These are phyloP conservation scores for Tricholoma flavovirens DNA, from an alignment of 768 basidiomycete species.

Conservation along the genomic window DNA sequence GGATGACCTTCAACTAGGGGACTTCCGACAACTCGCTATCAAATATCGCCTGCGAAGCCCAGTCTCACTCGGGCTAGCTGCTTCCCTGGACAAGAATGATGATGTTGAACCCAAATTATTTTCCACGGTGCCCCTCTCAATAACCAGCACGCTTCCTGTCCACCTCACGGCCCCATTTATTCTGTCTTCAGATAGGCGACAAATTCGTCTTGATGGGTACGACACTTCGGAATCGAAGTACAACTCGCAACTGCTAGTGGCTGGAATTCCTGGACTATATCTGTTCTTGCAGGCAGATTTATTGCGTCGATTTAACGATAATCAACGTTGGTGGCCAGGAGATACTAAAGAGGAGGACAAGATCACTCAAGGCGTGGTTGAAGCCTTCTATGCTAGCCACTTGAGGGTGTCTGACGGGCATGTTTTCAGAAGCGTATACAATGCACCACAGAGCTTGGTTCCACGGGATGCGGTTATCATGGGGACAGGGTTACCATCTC, in stretches of 20 bases:
- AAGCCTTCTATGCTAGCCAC: background rate
- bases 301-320: slow-evolving; percentile 14
- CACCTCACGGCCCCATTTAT: slow-evolving; percentile 41
- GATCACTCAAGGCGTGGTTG: background rate
- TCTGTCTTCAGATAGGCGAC: slow-evolving; percentile 37
- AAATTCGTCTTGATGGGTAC: slow-evolving; percentile 34
- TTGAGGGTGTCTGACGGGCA: background rate
- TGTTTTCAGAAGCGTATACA: background rate
- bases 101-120: slow-evolving; percentile 24
- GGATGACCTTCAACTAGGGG: background rate
- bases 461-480: background rate
- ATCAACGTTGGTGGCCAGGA: slow-evolving; percentile 30
- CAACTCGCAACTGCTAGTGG: slow-evolving; percentile 35
- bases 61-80: background rate
- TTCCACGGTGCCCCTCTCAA: slow-evolving; percentile 36
- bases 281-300: slow-evolving; percentile 28
- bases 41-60: background rate
- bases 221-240: slow-evolving; percentile 29
- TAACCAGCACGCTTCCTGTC: slow-evolving; percentile 33
- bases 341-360: slow-evolving; percentile 15
- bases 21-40: background rate
- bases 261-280: slow-evolving; percentile 31
- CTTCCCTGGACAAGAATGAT: background rate
- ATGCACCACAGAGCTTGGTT: background rate
- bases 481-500: background rate